phyloP scores from a whole-genome alignment of 2,329 filamentous ascomycete species.

The Aschersonia sp. region DNA sequence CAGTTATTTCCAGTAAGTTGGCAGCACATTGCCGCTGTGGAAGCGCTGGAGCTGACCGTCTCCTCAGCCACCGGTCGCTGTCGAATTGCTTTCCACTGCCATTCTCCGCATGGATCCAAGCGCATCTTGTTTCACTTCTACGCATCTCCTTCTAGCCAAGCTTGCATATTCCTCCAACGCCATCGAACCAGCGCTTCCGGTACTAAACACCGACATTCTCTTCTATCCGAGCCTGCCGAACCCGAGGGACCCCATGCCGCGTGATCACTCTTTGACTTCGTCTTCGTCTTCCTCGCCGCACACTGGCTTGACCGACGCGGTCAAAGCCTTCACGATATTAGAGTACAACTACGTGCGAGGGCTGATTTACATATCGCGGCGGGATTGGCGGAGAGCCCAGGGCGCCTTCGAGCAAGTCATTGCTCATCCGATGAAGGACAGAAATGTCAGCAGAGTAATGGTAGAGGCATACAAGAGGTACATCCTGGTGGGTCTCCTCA shows the following conservation, averaged over 20 bases:
- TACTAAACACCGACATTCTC: constrained; percentile 51
- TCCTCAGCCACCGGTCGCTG: constrained; percentile 28
- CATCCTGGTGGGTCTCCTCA: constrained; percentile 62
- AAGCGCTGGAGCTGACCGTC: constrained; percentile 1
- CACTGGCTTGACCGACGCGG: constrained; percentile 39
- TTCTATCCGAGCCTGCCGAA: constrained; percentile 41
- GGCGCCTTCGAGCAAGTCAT: constrained; percentile 51
- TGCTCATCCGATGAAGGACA: constrained; percentile 48
- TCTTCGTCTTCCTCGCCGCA: constrained; percentile 43
- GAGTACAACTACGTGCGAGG: constrained; percentile 53
- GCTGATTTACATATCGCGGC: constrained; percentile 46
- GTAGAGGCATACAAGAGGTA: constrained; percentile 86
- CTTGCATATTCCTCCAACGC: constrained; percentile 41
- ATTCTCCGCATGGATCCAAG: constrained; percentile 53
- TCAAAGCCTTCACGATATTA: constrained; percentile 40
- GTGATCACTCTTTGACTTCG: constrained; percentile 29
- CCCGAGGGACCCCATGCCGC: constrained; percentile 18
- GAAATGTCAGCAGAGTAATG: constrained; percentile 61
- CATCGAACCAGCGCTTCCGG: constrained; percentile 39
- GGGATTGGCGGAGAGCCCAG: constrained; percentile 47
- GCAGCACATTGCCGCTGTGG: too few relatives aligned
- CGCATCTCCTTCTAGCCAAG: constrained; percentile 42
- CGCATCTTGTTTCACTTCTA: constrained; percentile 49
- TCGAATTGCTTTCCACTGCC: constrained; percentile 32
- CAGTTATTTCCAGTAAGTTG: constrained; percentile 26